Percentiles rank a stretch among this genome's conserved stretches.
Evolutionary conservation across 2,329 filamentous ascomycete species (phyloP).

Genomic region (Lomentospora prolificans): DNA sequence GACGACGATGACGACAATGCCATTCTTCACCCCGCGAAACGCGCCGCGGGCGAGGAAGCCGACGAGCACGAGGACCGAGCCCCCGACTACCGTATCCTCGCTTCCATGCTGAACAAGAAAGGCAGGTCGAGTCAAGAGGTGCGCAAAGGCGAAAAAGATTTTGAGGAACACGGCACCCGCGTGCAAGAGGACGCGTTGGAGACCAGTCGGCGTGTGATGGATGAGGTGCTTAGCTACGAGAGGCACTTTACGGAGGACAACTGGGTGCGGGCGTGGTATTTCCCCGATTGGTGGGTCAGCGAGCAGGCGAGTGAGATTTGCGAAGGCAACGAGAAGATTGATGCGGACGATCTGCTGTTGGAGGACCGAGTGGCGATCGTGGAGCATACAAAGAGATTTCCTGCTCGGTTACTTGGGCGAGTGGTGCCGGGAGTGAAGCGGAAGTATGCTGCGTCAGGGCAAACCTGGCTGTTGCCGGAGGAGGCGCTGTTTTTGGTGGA

Average conservation of each 20-base stretch:
- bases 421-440: slow-evolving; percentile 47
- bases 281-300: slow-evolving; percentile 47
- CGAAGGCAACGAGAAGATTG: slow-evolving; percentile 14
- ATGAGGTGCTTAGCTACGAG: slow-evolving; percentile 71
- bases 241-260: slow-evolving; percentile 61
- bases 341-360: slow-evolving; percentile 20
- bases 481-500: slow-evolving; percentile 87
- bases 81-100: slow-evolving; percentile 75
- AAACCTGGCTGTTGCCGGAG: slow-evolving; percentile 79
- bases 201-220: slow-evolving; percentile 77
- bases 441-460: slow-evolving; percentile 40
- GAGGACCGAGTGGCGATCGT: slow-evolving; percentile 53
- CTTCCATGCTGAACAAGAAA: slow-evolving; percentile 40
- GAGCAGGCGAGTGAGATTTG: slow-evolving; percentile 13
- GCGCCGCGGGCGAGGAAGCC: slow-evolving; percentile 16
- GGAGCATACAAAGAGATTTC: slow-evolving; percentile 60
- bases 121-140: slow-evolving; percentile 54
- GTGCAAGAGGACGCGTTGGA: slow-evolving; percentile 71
- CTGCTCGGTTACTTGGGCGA: slow-evolving; percentile 68
- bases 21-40: slow-evolving; percentile 12
- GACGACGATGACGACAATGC: slow-evolving; percentile 36
- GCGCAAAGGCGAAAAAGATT: slow-evolving; percentile 93
- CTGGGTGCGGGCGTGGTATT: slow-evolving; percentile 63
- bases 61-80: slow-evolving; percentile 64
- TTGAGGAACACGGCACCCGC: slow-evolving; percentile 82